Percentiles rank a stretch among this genome's conserved stretches.
Conservation (phyloP, 1,139 yeast species). For the Hyphopichia buzzinii region DNA sequence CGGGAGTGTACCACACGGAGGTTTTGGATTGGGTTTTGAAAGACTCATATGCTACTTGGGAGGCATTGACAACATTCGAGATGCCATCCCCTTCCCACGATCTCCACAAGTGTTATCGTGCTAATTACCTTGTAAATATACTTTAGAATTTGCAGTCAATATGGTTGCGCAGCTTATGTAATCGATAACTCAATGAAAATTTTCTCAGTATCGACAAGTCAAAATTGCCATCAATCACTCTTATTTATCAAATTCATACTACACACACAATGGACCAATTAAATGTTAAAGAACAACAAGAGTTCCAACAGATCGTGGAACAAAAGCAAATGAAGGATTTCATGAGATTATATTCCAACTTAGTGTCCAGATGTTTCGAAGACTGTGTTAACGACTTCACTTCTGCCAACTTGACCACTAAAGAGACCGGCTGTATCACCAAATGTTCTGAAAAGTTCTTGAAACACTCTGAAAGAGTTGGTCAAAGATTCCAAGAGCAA, state of each 20-base stretch:
- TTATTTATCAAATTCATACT: background rate
- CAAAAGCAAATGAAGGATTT: slow-evolving; percentile 98
- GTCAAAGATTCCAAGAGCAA: slow-evolving; percentile 98
- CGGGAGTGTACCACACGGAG: slow-evolving; percentile 93
- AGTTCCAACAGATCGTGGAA: slow-evolving; percentile 91
- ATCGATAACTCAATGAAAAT: background rate
- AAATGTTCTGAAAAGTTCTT: slow-evolving; percentile 96
- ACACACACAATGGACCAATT: slow-evolving; percentile 62
- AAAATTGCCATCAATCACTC: background rate
- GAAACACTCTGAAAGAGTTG: slow-evolving; percentile 97
- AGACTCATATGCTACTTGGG: slow-evolving; percentile 71
- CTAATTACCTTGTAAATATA: slow-evolving; percentile 12
- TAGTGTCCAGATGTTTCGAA: slow-evolving; percentile 93
- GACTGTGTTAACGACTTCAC: slow-evolving; percentile 99
- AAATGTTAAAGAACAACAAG: slow-evolving; percentile 93
- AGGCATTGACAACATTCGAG: slow-evolving; percentile 77
- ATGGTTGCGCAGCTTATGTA: background rate
- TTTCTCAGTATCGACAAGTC: background rate
- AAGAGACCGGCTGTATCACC: slow-evolving; percentile 82
- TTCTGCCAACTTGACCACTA: slow-evolving; percentile 77
- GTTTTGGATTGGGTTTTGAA: slow-evolving; percentile 95
- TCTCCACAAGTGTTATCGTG: slow-evolving; percentile 38
- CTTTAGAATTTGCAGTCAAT: background rate
- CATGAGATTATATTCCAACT: slow-evolving; percentile 92
- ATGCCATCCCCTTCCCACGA: slow-evolving; percentile 80